Evolutionary conservation across 768 basidiomycete genomes (phyloP).

Genomic region (Suillus cothurnatus): DNA sequence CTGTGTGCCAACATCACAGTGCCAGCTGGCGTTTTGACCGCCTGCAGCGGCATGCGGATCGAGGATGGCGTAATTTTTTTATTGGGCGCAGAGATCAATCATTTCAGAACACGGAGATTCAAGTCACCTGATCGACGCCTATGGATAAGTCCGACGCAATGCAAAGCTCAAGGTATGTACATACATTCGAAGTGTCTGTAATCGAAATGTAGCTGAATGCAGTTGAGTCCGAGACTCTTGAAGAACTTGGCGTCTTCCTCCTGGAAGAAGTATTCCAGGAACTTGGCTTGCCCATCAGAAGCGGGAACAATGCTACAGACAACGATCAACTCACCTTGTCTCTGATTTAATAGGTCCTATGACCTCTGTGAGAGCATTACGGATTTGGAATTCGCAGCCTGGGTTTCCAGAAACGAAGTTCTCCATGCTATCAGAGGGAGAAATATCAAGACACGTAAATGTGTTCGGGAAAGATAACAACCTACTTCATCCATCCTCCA

Average conservation of each 20-base stretch:
- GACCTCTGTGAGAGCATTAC: constrained; percentile 61
- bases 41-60: constrained; percentile 80
- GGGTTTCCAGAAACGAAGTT: constrained; percentile 81
- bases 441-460: constrained; percentile 8
- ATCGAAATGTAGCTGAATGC: constrained; percentile 74
- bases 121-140: constrained; percentile 55
- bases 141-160: background rate
- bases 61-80: constrained; percentile 78
- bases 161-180: background rate
- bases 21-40: constrained; percentile 82
- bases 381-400: constrained; percentile 80
- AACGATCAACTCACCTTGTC: constrained; percentile 58
- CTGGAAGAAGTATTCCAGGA: constrained; percentile 82
- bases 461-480: constrained; percentile 21
- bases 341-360: constrained; percentile 70
- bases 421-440: constrained; percentile 55
- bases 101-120: constrained; percentile 79
- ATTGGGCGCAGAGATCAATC: constrained; percentile 69
- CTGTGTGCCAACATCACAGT: constrained; percentile 70
- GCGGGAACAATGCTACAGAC: background rate
- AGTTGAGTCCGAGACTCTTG: constrained; percentile 78
- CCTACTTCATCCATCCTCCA: constrained; percentile 89
- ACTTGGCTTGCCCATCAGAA: constrained; percentile 42
- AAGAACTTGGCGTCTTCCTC: constrained; percentile 77
- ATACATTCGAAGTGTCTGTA: constrained; percentile 68